These are phyloP conservation scores for Albophoma yamanashiensis DNA, from an alignment of 2,329 filamentous ascomycete genomes.

Conservation along the genomic window DNA sequence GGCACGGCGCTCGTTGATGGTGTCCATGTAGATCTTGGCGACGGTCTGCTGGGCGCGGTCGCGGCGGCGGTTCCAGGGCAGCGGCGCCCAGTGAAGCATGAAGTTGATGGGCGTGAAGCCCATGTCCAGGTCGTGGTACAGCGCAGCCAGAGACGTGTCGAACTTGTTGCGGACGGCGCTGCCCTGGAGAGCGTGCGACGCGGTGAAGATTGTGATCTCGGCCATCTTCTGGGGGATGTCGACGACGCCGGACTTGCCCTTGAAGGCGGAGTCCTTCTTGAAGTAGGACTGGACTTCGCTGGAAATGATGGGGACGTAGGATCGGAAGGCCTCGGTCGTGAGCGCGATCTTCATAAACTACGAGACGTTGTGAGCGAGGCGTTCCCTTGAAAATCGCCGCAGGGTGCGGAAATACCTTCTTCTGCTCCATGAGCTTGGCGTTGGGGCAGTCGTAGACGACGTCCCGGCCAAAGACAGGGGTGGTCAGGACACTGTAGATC, in stretches of 20 bases:
- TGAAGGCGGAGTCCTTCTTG: conserved; percentile 55
- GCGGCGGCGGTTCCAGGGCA: conserved; percentile 78
- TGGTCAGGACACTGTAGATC: conserved; percentile 70
- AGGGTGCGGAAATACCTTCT: conserved; percentile 52
- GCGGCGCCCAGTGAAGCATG: conserved; percentile 76
- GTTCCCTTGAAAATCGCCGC: neutral
- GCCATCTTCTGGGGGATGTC: conserved; percentile 69
- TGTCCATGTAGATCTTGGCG: conserved; percentile 71
- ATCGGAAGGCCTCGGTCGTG: conserved; percentile 61
- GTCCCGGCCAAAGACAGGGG: conserved; percentile 67
- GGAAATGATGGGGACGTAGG: conserved; percentile 70
- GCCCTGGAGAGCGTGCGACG: conserved; percentile 75
- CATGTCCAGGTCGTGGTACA: conserved; percentile 86
- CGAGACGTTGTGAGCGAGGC: conserved; percentile 5
- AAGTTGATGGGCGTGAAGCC: conserved; percentile 87
- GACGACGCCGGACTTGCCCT: conserved; percentile 55
- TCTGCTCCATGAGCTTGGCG: conserved; percentile 90
- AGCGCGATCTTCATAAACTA: conserved; percentile 75
- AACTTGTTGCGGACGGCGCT: conserved; percentile 73
- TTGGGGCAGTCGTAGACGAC: conserved; percentile 90
- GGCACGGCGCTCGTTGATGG: conserved; percentile 61
- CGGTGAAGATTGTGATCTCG: conserved; percentile 84
- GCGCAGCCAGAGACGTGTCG: conserved; percentile 66
- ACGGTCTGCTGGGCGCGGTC: conserved; percentile 73
- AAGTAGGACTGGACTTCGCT: conserved; percentile 65